Percentiles rank a stretch among this genome's conserved stretches.
phyloP scores from a whole-genome alignment of 192 early-diverging fungal species.

The Coemansia furcata region DNA sequence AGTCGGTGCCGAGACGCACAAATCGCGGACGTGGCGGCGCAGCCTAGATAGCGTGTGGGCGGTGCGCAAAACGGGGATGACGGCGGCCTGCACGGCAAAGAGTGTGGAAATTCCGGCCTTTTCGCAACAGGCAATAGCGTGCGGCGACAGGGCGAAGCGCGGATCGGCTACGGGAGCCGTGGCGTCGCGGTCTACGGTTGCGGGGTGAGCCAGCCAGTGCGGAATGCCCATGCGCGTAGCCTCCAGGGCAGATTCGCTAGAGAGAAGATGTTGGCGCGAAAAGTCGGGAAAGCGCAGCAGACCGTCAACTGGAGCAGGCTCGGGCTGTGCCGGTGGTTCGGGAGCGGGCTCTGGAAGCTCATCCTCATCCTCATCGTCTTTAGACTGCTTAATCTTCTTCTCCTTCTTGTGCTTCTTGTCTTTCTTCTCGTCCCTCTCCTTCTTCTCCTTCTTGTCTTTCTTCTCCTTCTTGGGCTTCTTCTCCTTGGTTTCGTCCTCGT shows the following conservation, averaged over 20 bases:
- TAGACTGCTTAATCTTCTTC: not conserved
- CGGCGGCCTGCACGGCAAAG: conserved; percentile 89
- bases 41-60: conserved; percentile 64
- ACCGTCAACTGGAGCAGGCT: conserved; percentile 18
- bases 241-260: conserved; percentile 19
- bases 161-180: conserved; percentile 53
- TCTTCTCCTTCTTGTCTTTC: not conserved
- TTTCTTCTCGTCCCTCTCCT: not conserved
- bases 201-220: conserved; percentile 83
- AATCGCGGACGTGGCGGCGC: conserved; percentile 76
- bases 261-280: conserved; percentile 25
- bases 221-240: conserved; percentile 74
- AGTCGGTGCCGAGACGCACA: conserved; percentile 94
- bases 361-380: not conserved
- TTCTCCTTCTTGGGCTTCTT: conserved; percentile 27
- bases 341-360: not conserved
- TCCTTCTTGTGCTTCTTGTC: not conserved
- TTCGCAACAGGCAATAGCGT: conserved; percentile 59
- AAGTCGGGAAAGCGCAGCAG: conserved; percentile 52
- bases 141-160: conserved; percentile 62
- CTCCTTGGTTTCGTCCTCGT: conserved; percentile 17
- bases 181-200: conserved; percentile 60
- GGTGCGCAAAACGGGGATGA: conserved; percentile 75
- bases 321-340: conserved; percentile 7
- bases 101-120: conserved; percentile 65